Conservation (phyloP, 75 land plant genomes). For the Azolla pinnata region DNA sequence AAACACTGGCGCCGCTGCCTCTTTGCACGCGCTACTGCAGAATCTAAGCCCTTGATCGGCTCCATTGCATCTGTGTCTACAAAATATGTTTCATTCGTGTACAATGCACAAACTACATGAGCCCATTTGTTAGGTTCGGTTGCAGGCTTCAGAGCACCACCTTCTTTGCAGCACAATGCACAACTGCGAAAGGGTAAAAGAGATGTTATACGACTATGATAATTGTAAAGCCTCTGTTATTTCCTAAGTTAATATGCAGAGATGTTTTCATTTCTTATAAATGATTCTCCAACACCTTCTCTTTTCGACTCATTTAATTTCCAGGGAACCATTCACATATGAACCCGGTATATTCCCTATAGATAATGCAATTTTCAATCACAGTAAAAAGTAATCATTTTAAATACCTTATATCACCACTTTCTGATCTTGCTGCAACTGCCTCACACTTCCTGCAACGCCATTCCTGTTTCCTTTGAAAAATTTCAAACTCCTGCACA, state of each 20-base stretch:
- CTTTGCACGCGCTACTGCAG: constrained; percentile 23
- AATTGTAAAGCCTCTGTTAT: too few relatives aligned
- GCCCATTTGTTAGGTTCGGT: constrained; percentile 26
- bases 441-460: constrained; percentile 31
- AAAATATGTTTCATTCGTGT: constrained; percentile 32
- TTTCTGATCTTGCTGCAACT: not conserved
- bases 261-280: too few relatives aligned
- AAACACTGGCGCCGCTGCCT: constrained; percentile 18
- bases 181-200: too few relatives aligned
- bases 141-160: constrained; percentile 30
- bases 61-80: constrained; percentile 28
- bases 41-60: constrained; percentile 28
- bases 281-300: too few relatives aligned
- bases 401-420: too few relatives aligned
- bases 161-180: constrained; percentile 26
- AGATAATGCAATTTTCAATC: too few relatives aligned
- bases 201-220: too few relatives aligned
- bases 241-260: too few relatives aligned
- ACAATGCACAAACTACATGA: constrained; percentile 30
- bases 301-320: too few relatives aligned
- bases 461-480: constrained; percentile 12
- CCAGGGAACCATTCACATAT: too few relatives aligned
- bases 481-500: constrained; percentile 7
- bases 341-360: too few relatives aligned
- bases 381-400: too few relatives aligned